A percentile compares a stretch with the other conserved stretches of the same genome.
Conservation (phyloP, 2,329 filamentous ascomycete species). For the Trichoderma oligosporum region DNA sequence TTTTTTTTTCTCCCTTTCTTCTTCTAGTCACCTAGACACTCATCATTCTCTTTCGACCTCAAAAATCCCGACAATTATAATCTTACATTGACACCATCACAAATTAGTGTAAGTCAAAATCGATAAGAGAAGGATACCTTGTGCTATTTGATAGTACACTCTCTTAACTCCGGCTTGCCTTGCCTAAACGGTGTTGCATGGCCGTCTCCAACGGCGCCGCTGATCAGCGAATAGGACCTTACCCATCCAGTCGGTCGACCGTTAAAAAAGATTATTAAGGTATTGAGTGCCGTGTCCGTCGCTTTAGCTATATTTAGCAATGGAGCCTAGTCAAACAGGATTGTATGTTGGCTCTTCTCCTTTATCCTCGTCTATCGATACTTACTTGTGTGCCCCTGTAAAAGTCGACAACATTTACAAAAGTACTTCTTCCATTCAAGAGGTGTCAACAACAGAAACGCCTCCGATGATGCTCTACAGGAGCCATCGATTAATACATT, state of each 20-base stretch:
- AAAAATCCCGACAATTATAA: neutral
- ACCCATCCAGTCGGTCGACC: slow-evolving; percentile 10
- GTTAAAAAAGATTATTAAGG: slow-evolving; percentile 17
- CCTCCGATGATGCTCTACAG: neutral
- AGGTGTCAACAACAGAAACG: slow-evolving; percentile 1
- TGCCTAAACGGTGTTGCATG: slow-evolving; percentile 19
- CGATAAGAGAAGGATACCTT: slow-evolving; percentile 13
- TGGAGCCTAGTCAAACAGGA: slow-evolving; percentile 17
- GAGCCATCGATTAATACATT: slow-evolving; percentile 11
- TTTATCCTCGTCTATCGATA: slow-evolving; percentile 8
- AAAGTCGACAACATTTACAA: slow-evolving; percentile 18
- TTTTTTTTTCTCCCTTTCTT: neutral
- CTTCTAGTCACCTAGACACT: neutral
- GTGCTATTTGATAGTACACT: slow-evolving; percentile 9
- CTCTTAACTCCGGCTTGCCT: slow-evolving; percentile 10
- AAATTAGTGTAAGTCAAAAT: slow-evolving; percentile 16
- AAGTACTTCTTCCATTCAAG: slow-evolving; percentile 16
- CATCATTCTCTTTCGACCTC: slow-evolving; percentile 2
- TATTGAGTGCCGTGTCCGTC: slow-evolving; percentile 12
- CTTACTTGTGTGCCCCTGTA: slow-evolving; percentile 14
- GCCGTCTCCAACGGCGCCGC: slow-evolving; percentile 18
- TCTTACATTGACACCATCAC: slow-evolving; percentile 14
- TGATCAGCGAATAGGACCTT: slow-evolving; percentile 17
- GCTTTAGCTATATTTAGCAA: slow-evolving; percentile 17
- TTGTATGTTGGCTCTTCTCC: slow-evolving; percentile 16